A percentile compares a stretch with the other conserved stretches of the same genome.
Conservation (phyloP, 495 filamentous ascomycete species). For the Penicillium bialowiezense region DNA sequence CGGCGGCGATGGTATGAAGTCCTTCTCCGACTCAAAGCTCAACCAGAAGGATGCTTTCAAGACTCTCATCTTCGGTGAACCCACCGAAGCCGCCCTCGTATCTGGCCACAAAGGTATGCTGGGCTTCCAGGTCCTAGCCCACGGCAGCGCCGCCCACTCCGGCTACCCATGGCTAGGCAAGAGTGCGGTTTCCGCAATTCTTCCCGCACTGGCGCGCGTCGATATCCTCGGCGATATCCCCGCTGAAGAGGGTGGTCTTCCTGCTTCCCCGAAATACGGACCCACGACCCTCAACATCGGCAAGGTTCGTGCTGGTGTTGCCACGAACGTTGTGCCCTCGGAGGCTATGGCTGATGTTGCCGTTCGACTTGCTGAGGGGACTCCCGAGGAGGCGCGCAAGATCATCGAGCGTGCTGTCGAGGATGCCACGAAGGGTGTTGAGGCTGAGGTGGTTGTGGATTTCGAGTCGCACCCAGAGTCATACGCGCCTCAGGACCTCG, state of each 20-base stretch:
- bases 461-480: slow-evolving; percentile 46
- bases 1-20: slow-evolving; percentile 79
- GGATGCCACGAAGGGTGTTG: slow-evolving; percentile 54
- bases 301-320: slow-evolving; percentile 73
- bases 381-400: slow-evolving; percentile 49
- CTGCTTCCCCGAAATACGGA: slow-evolving; percentile 72
- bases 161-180: slow-evolving; percentile 86
- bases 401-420: slow-evolving; percentile 54
- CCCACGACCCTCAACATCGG: slow-evolving; percentile 88
- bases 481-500: slow-evolving; percentile 74
- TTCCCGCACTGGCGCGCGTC: slow-evolving; percentile 63
- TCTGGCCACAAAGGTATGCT: slow-evolving; percentile 86
- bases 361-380: slow-evolving; percentile 72
- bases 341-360: slow-evolving; percentile 63
- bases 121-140: slow-evolving; percentile 57
- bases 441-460: slow-evolving; percentile 58
- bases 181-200: slow-evolving; percentile 71
- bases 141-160: slow-evolving; percentile 79
- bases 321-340: slow-evolving; percentile 81
- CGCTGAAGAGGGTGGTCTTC: slow-evolving; percentile 53
- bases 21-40: slow-evolving; percentile 40
- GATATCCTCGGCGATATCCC: slow-evolving; percentile 50
- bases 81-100: slow-evolving; percentile 82
- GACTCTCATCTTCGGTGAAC: slow-evolving; percentile 84
- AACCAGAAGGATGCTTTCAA: slow-evolving; percentile 46